A percentile compares a stretch with the other conserved stretches of the same genome.
Evolutionary conservation across 352 stramenopile species (phyloP).

Genomic region (Globisporangium viniferum): DNA sequence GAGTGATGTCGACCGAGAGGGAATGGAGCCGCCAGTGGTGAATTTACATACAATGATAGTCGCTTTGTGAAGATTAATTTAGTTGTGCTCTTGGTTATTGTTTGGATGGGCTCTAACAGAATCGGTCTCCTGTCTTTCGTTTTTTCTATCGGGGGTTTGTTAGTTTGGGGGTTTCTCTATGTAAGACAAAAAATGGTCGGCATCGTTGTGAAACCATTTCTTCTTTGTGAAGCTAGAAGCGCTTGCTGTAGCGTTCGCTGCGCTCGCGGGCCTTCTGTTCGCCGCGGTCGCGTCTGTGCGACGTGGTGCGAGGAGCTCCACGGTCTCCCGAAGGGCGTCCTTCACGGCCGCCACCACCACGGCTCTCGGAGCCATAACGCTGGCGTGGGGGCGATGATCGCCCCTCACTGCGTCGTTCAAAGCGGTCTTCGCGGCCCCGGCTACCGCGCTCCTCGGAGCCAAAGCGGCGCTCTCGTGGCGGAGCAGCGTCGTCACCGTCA

Average conservation of each 20-base stretch:
- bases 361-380: conserved; percentile 3
- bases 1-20: not conserved
- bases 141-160: not conserved
- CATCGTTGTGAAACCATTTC: not conserved
- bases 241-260: conserved; percentile 15
- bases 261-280: conserved; percentile 16
- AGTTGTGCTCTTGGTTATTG: not conserved
- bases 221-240: conserved; percentile 7
- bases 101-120: not conserved
- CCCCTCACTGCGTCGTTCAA: conserved; percentile 2
- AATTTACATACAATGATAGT: not conserved
- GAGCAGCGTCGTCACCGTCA: not conserved
- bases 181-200: not conserved
- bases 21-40: not conserved
- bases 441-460: conserved; percentile 2
- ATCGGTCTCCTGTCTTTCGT: not conserved
- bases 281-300: conserved; percentile 16
- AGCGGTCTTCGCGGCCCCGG: conserved; percentile 1
- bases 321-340: conserved; percentile 2
- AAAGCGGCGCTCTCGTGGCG: conserved; percentile 1
- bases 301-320: conserved; percentile 3
- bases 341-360: not conserved
- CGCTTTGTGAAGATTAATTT: not conserved
- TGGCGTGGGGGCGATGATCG: conserved; percentile 3
- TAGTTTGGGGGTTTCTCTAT: not conserved